These are phyloP conservation scores for Neurospora sp. DNA, from an alignment of 2,329 filamentous ascomycete species.

Conservation along the genomic window DNA sequence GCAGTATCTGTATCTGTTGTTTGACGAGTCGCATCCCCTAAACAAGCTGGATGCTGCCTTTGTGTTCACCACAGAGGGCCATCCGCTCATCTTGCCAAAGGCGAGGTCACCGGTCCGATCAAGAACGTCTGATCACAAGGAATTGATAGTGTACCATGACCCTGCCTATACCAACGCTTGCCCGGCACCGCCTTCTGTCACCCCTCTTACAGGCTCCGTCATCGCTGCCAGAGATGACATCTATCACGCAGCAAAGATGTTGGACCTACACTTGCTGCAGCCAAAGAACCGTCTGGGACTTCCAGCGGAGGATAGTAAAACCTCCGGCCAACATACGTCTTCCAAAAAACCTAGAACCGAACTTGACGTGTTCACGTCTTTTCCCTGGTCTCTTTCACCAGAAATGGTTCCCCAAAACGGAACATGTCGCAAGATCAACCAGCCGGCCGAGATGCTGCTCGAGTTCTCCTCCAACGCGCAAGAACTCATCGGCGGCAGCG, in stretches of 20 bases:
- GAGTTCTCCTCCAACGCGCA: conserved; percentile 48
- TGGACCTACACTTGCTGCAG: conserved; percentile 57
- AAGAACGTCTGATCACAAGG: conserved; percentile 6
- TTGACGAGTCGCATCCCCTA: conserved; percentile 74
- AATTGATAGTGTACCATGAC: conserved; percentile 24
- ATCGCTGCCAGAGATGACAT: conserved; percentile 72
- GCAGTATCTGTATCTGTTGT: conserved; percentile 90
- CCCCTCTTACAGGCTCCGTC: conserved; percentile 66
- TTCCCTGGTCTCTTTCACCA: conserved; percentile 83
- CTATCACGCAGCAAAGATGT: conserved; percentile 81
- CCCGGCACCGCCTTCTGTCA: conserved; percentile 46
- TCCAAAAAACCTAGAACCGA: background rate
- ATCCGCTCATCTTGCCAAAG: conserved; percentile 76
- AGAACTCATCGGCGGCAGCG: conserved; percentile 26
- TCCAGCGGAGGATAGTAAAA: conserved; percentile 36
- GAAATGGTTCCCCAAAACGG: conserved; percentile 67
- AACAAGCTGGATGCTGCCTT: conserved; percentile 80
- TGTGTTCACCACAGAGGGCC: conserved; percentile 93
- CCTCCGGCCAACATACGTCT: conserved; percentile 7
- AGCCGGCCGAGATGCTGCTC: conserved; percentile 59
- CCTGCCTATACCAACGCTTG: conserved; percentile 51
- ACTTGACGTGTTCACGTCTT: conserved; percentile 65
- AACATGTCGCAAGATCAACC: conserved; percentile 62
- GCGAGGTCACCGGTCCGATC: conserved; percentile 20
- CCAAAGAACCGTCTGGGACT: conserved; percentile 45